Base-by-base conservation (phyloP, 495 filamentous ascomycete genomes). In the Sphaerosporella brunnea region DNA sequence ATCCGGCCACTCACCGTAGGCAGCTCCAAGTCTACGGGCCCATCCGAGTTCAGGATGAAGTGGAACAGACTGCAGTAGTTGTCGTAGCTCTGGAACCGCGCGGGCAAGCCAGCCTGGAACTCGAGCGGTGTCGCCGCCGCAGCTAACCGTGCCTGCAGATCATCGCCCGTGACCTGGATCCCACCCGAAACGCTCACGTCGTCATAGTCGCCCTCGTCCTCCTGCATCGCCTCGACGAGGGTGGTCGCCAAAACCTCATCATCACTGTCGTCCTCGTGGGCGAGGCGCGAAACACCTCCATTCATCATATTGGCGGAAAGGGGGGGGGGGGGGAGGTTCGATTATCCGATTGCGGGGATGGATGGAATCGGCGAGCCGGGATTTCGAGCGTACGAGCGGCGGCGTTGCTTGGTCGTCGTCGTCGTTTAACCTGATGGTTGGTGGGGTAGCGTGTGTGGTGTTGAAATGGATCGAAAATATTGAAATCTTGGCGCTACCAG, bases 41-140 rank as follows among this genome's bases (percentile, higher is more conserved):
- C 90, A 51, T 96, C 92, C 48, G 88, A 94, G 72, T 97, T 97
- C 58, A 97, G 72, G 63, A 97, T 94, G 66, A 84, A 95, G 69
- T 96, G 92, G 69, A 97, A 97, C 47, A 97, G 71, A 65, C 78
- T 90, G 79, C 92, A 96, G 73, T 97, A 97, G 65, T 85, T 84
- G 67, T 97, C 92, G 71, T 97, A 97, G 70, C 90, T 97, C 59
- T 77, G 74, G 68, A 96, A 94, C 66, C 95, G 95, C 62, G 79
- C 82, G 64, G 93, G 88, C 47, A 97, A 71, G 15, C 84, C 82
- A 28, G 92, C 92, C 59, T 84, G 80, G 68, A 86, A 95, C 59
- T 97, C 90, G 56, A 97, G 69, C 40, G 92, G 90, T 63, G 84
- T 86, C 53, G 90, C 90, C 45, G 92, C 92, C 51, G 83, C 81